Evolutionary conservation across 2,329 filamentous ascomycete genomes (phyloP).

Genomic region (Cucurbitaria berberidis): DNA sequence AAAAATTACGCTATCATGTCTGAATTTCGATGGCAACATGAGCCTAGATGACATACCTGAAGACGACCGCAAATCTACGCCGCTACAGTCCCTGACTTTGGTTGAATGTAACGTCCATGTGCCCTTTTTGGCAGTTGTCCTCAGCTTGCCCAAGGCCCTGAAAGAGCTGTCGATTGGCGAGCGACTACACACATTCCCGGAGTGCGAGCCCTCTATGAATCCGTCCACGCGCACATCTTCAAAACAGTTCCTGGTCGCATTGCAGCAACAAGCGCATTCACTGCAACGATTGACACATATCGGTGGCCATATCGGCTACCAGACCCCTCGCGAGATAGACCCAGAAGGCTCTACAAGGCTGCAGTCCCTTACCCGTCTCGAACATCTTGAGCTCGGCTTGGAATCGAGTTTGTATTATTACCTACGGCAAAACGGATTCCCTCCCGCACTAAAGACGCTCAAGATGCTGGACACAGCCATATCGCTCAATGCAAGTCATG

Average conservation of each 20-base stretch:
- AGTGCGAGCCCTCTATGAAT: constrained; percentile 26
- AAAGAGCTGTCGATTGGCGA: constrained; percentile 43
- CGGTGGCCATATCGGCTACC: constrained; percentile 25
- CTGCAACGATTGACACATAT: constrained; percentile 38
- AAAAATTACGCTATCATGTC: constrained; percentile 41
- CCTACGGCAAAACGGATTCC: constrained; percentile 31
- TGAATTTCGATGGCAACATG: constrained; percentile 35
- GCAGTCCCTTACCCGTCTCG: constrained; percentile 30
- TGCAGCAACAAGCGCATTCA: constrained; percentile 41
- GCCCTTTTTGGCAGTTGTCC: constrained; percentile 30
- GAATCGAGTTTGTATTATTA: constrained; percentile 36
- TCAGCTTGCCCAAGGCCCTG: constrained; percentile 42
- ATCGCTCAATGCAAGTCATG: constrained; percentile 23
- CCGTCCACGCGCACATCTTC: constrained; percentile 27
- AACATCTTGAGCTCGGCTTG: constrained; percentile 37
- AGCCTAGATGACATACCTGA: constrained; percentile 14
- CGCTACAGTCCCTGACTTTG: constrained; percentile 40
- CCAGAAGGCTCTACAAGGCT: constrained; percentile 26
- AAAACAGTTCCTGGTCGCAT: constrained; percentile 32
- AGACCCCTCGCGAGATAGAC: constrained; percentile 16
- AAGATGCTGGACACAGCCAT: constrained; percentile 36
- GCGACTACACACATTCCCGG: constrained; percentile 36
- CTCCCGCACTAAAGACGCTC: constrained; percentile 31
- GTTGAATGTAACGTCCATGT: constrained; percentile 47
- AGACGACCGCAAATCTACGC: constrained; percentile 32